Conservation (phyloP, 495 filamentous ascomycete species). For the Copromyces sp. region DNA sequence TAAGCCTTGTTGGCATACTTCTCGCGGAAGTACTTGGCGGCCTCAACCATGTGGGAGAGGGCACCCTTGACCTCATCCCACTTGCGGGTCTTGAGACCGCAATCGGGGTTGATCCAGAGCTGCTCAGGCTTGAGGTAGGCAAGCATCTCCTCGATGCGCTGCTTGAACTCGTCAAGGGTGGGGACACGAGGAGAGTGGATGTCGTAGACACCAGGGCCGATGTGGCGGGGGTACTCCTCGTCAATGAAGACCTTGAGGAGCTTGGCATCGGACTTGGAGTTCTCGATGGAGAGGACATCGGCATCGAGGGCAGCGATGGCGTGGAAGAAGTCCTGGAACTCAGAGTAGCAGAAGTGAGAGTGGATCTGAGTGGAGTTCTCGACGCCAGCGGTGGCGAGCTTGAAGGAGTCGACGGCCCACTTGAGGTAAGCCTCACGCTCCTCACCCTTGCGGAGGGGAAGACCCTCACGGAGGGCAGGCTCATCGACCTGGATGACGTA, state of each 20-base stretch:
- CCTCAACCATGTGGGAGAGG: constrained; percentile 86
- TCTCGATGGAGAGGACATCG: constrained; percentile 97
- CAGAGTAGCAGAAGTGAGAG: constrained; percentile 99
- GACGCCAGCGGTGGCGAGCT: constrained; percentile 83
- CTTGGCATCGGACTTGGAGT: constrained; percentile 99
- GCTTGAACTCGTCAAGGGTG: constrained; percentile 91
- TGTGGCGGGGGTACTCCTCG: constrained; percentile 91
- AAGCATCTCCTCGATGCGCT: constrained; percentile 94
- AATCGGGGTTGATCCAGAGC: constrained; percentile 98
- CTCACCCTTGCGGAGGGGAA: constrained; percentile 80
- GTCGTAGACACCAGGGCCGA: constrained; percentile 97
- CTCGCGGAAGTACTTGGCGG: constrained; percentile 89
- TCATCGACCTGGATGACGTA: constrained; percentile 98
- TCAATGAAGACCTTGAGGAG: constrained; percentile 97
- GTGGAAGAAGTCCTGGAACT: constrained; percentile 99
- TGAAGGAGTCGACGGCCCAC: constrained; percentile 97
- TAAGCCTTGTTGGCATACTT: constrained; percentile 56
- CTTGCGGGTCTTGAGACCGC: constrained; percentile 94
- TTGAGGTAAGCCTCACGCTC: constrained; percentile 91
- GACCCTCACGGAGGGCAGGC: constrained; percentile 97
- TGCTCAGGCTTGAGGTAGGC: constrained; percentile 86
- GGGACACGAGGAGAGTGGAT: constrained; percentile 98
- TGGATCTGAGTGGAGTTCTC: constrained; percentile 94
- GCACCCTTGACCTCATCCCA: constrained; percentile 95
- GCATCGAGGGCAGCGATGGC: constrained; percentile 96